Conservation (phyloP, 768 basidiomycete genomes). For the Russula olivacea region DNA sequence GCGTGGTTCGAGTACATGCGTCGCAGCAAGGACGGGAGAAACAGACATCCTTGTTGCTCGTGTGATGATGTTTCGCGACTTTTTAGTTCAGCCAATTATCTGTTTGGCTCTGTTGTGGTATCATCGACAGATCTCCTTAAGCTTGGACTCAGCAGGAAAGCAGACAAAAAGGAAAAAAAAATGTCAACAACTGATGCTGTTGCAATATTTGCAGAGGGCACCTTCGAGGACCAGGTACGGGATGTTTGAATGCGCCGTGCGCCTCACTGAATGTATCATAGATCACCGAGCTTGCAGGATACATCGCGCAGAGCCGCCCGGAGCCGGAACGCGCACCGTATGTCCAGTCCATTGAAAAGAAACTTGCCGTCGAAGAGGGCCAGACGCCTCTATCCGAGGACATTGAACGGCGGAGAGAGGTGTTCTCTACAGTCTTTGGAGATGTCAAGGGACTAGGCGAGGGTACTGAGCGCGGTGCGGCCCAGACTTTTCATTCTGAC, state of each 20-base stretch:
- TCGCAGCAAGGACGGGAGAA: slow-evolving; percentile 17
- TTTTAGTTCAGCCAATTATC: background rate
- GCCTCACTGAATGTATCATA: slow-evolving; percentile 29
- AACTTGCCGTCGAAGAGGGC: slow-evolving; percentile 46
- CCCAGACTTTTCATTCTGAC: background rate
- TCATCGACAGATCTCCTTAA: too few relatives aligned
- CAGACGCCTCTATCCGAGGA: slow-evolving; percentile 51
- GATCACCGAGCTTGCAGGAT: slow-evolving; percentile 75
- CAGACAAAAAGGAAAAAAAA: background rate
- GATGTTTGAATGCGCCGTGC: background rate
- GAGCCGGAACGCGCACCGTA: slow-evolving; percentile 63
- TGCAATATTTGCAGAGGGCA: slow-evolving; percentile 82
- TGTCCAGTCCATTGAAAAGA: slow-evolving; percentile 61
- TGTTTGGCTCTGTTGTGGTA: slow-evolving; percentile 14
- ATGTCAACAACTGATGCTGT: slow-evolving; percentile 73
- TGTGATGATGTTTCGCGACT: background rate
- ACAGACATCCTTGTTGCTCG: slow-evolving; percentile 3
- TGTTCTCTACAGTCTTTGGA: slow-evolving; percentile 53
- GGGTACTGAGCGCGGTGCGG: slow-evolving; percentile 68
- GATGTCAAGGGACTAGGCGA: slow-evolving; percentile 68
- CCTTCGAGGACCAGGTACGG: slow-evolving; percentile 72
- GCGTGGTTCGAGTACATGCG: slow-evolving; percentile 16
- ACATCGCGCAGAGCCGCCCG: slow-evolving; percentile 56
- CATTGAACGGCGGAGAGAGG: slow-evolving; percentile 44
- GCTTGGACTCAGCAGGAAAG: background rate